Evolutionary conservation across 2,329 filamentous ascomycete species (phyloP).

Genomic region (Ophiostoma himal-ulmi): DNA sequence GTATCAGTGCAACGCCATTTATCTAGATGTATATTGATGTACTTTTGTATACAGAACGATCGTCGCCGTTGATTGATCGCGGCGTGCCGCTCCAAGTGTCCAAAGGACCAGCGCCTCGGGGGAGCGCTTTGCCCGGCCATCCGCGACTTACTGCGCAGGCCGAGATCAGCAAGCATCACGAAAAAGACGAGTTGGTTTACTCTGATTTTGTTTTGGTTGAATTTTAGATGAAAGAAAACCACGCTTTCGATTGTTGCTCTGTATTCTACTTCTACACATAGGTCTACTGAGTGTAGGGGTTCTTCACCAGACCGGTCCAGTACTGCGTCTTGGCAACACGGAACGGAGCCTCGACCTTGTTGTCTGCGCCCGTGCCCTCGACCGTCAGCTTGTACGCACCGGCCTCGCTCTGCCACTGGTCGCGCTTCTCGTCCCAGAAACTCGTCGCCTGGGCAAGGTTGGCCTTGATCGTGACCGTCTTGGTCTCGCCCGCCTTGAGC

Average conservation of each 20-base stretch:
- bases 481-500: conserved; percentile 16
- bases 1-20: neutral
- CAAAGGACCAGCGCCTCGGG: neutral
- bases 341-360: conserved; percentile 10
- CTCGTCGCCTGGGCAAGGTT: conserved; percentile 21
- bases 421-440: conserved; percentile 23
- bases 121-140: neutral
- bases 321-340: conserved; percentile 18
- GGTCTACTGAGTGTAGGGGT: neutral
- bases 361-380: conserved; percentile 18
- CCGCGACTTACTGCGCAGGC: neutral
- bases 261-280: neutral
- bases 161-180: neutral
- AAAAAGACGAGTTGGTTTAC: neutral
- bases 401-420: conserved; percentile 21
- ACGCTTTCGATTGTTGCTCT: neutral
- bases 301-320: conserved; percentile 20
- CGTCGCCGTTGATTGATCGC: conserved; percentile 1
- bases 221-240: neutral
- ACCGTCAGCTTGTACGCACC: conserved; percentile 19
- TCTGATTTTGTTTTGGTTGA: too few species aligned
- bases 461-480: neutral
- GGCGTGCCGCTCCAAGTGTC: neutral
- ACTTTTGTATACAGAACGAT: neutral
- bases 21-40: neutral